phyloP scores from a whole-genome alignment of 2,329 filamentous ascomycete genomes.

The Xylariales sp. region DNA sequence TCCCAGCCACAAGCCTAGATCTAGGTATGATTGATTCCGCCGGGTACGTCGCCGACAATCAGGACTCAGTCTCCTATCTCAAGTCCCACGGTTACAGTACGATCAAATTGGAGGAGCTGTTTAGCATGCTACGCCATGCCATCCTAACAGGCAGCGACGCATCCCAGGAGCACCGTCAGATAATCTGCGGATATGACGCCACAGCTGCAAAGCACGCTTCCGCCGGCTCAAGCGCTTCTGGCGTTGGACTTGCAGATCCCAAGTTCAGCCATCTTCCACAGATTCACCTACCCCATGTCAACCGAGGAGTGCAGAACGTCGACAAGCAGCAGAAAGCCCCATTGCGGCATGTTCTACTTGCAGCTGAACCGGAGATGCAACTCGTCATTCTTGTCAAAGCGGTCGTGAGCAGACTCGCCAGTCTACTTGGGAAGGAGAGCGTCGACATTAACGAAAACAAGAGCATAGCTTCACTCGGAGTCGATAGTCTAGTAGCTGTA shows the following conservation, averaged over 20 bases:
- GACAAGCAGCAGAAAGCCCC: background rate
- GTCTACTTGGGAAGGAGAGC: background rate
- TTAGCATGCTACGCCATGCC: background rate
- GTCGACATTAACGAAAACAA: background rate
- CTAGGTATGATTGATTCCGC: background rate
- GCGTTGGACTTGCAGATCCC: no score
- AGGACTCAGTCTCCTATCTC: background rate
- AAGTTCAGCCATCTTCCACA: background rate
- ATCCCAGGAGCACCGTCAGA: no score
- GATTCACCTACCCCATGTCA: background rate
- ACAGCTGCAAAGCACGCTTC: no score
- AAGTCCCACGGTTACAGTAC: background rate
- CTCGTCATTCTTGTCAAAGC: no score
- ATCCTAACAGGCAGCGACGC: background rate
- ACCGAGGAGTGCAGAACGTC: background rate
- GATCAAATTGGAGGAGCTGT: background rate
- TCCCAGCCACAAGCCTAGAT: background rate
- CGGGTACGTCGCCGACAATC: background rate
- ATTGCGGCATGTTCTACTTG: no score
- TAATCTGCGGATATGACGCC: no score
- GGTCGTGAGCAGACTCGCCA: background rate
- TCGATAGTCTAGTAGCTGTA: background rate
- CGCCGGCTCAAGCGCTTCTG: no score
- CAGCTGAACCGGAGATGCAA: no score
- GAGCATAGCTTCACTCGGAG: background rate